These are phyloP conservation scores for Rhodotorula graminis DNA, from an alignment of 768 basidiomycete species.

Conservation along the genomic window DNA sequence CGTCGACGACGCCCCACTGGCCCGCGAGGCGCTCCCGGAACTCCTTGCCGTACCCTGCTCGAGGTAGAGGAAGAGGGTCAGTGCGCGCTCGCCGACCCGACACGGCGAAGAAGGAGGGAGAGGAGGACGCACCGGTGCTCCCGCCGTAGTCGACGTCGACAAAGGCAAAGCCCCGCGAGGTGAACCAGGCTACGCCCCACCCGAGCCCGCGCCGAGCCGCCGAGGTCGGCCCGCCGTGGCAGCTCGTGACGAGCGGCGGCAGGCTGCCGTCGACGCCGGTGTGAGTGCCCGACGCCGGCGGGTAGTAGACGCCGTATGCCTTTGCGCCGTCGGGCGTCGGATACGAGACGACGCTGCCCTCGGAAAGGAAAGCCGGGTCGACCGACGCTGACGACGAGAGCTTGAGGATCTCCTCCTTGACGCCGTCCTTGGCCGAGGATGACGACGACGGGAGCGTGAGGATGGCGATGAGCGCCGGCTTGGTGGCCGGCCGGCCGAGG, in stretches of 20 bases:
- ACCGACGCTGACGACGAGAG: conserved; percentile 23
- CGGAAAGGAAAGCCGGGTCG: conserved; percentile 25
- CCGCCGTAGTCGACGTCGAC: conserved; percentile 58
- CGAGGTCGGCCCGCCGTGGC: conserved; percentile 71
- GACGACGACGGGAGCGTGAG: conserved; percentile 5
- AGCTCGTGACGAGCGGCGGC: conserved; percentile 63
- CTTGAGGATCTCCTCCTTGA: conserved; percentile 16
- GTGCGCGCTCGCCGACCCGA: conserved; percentile 53
- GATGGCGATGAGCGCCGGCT: conserved; percentile 15
- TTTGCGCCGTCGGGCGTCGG: background rate
- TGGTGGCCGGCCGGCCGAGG: conserved; percentile 8
- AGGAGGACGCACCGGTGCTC: background rate
- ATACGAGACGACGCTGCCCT: conserved; percentile 17
- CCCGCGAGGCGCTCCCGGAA: conserved; percentile 62
- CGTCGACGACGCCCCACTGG: conserved; percentile 71
- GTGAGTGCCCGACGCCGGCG: conserved; percentile 63
- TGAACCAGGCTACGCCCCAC: conserved; percentile 61
- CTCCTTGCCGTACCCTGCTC: conserved; percentile 61
- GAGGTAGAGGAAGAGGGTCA: no score
- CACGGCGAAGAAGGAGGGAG: conserved; percentile 51
- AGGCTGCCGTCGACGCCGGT: conserved; percentile 54
- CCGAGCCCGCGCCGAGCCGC: conserved; percentile 52
- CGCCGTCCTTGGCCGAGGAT: background rate
- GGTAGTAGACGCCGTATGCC: conserved; percentile 59
- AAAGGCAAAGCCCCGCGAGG: conserved; percentile 53